Percentiles rank a stretch among this genome's conserved stretches.
These are phyloP conservation scores for Alternaria hordeiaustralica DNA, from an alignment of 2,329 filamentous ascomycete genomes.

Conservation along the genomic window DNA sequence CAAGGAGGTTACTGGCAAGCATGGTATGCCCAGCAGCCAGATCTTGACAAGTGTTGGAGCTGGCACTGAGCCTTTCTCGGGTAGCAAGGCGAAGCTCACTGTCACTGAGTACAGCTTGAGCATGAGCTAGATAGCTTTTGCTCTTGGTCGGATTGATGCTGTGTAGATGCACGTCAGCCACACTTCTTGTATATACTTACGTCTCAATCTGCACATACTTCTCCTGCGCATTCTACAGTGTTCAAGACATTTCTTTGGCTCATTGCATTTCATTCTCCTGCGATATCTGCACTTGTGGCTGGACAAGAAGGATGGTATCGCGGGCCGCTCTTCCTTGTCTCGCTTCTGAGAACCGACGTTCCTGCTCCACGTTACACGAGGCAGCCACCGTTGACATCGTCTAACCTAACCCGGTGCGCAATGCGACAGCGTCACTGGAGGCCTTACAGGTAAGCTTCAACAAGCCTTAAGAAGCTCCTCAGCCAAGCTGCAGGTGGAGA, in stretches of 20 bases:
- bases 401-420: not conserved
- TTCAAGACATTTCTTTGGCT: not conserved
- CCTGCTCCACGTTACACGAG: not conserved
- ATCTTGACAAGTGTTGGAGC: slow-evolving; percentile 62
- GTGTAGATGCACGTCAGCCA: not conserved
- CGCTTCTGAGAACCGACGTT: not conserved
- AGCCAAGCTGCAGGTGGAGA: not conserved
- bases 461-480: not conserved
- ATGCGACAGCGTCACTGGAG: not conserved
- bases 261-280: too few species aligned
- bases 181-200: slow-evolving; percentile 3
- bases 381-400: not conserved
- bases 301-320: not conserved
- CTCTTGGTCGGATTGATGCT: not conserved
- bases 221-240: not conserved
- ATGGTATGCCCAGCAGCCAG: slow-evolving; percentile 58
- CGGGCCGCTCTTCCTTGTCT: not conserved
- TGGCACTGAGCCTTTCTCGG: slow-evolving; percentile 65
- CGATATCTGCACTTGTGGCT: not conserved
- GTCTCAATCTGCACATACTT: not conserved
- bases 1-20: slow-evolving; percentile 59
- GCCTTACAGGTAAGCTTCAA: not conserved
- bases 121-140: slow-evolving; percentile 18
- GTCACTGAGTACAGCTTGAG: slow-evolving; percentile 49
- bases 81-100: slow-evolving; percentile 55